These are phyloP conservation scores for Penicillium goetzii DNA, from an alignment of 495 filamentous ascomycete genomes.

Conservation along the genomic window DNA sequence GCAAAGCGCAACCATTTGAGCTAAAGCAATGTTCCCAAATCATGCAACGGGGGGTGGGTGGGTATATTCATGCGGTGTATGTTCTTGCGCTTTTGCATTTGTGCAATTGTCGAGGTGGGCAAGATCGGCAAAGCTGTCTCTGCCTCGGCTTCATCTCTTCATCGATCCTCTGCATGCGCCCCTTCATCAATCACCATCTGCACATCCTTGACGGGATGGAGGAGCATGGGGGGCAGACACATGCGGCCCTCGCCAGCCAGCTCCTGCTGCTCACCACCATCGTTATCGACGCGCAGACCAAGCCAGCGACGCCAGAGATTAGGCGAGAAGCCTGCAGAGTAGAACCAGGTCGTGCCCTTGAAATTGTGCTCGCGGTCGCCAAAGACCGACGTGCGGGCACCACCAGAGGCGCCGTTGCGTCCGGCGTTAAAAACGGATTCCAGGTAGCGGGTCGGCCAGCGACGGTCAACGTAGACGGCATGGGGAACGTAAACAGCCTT, in stretches of 20 bases:
- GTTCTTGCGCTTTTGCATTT: not conserved
- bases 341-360: constrained; percentile 88
- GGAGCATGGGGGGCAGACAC: constrained; percentile 89
- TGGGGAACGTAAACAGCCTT: constrained; percentile 96
- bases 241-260: constrained; percentile 79
- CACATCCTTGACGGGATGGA: constrained; percentile 92
- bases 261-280: constrained; percentile 85
- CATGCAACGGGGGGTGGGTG: constrained; percentile 3
- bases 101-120: not conserved
- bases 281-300: constrained; percentile 80
- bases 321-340: constrained; percentile 81
- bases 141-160: constrained; percentile 5
- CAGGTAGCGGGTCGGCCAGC: constrained; percentile 81
- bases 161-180: constrained; percentile 31
- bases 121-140: not conserved
- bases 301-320: constrained; percentile 89
- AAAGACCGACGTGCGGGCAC: constrained; percentile 74
- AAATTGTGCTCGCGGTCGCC: constrained; percentile 91
- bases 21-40: constrained; percentile 18
- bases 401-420: constrained; percentile 75
- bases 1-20: constrained; percentile 19
- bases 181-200: constrained; percentile 71
- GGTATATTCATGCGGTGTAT: constrained; percentile 3
- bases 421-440: constrained; percentile 85
- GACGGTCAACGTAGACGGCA: constrained; percentile 85